Evolutionary conservation across 192 early-diverging fungal species (phyloP).

Genomic region (Entrophospora sp.): DNA sequence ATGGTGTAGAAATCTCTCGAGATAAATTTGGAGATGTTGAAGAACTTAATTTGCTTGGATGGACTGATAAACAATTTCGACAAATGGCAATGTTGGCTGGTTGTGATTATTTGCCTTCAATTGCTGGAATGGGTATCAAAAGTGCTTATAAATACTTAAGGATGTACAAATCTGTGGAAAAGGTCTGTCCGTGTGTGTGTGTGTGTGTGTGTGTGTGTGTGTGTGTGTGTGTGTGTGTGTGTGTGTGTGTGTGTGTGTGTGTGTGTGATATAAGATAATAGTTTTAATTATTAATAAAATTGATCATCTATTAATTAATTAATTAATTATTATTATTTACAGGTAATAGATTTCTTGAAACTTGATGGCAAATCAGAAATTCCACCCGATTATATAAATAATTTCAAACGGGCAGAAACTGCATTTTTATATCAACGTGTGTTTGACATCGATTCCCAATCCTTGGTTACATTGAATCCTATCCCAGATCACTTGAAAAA

Average conservation of each 20-base stretch:
- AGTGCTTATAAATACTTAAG: slow-evolving; percentile 55
- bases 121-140: slow-evolving; percentile 81
- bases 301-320: background rate
- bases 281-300: background rate
- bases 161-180: slow-evolving; percentile 33
- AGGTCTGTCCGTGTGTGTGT: too few species aligned
- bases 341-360: slow-evolving; percentile 24
- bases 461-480: slow-evolving; percentile 50
- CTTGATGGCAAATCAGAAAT: slow-evolving; percentile 36
- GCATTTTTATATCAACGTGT: slow-evolving; percentile 90
- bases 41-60: slow-evolving; percentile 46
- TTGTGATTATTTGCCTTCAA: slow-evolving; percentile 89
- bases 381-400: slow-evolving; percentile 55
- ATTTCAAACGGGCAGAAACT: slow-evolving; percentile 67
- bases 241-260: slow-evolving; percentile 19
- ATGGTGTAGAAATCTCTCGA: slow-evolving; percentile 54
- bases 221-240: too few species aligned
- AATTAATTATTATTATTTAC: background rate
- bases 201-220: too few species aligned
- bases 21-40: slow-evolving; percentile 38
- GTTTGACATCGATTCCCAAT: slow-evolving; percentile 54
- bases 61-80: slow-evolving; percentile 55
- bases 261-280: slow-evolving; percentile 18
- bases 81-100: slow-evolving; percentile 95
- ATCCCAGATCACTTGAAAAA: slow-evolving; percentile 33